These are phyloP conservation scores for Coemansia linderi DNA, from an alignment of 371 early-diverging fungal genomes.

Conservation along the genomic window DNA sequence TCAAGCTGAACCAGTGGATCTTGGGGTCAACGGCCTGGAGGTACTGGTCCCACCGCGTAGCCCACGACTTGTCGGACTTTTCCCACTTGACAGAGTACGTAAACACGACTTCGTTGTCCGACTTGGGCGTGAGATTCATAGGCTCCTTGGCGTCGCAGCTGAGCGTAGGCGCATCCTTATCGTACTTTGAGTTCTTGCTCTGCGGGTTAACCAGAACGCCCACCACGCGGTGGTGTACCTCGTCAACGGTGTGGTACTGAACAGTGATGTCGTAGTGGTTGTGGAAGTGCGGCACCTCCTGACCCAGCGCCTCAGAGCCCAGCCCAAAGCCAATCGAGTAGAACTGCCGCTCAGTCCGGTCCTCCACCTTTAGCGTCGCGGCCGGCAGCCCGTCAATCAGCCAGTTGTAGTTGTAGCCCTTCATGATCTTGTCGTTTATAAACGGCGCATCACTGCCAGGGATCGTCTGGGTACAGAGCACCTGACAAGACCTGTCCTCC, in stretches of 20 bases:
- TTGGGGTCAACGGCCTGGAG: constrained; percentile 81
- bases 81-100: constrained; percentile 89
- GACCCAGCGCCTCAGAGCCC: constrained; percentile 53
- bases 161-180: constrained; percentile 1
- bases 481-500: constrained; percentile 60
- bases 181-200: constrained; percentile 59
- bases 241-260: constrained; percentile 72
- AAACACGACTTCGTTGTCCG: constrained; percentile 65
- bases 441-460: constrained; percentile 75
- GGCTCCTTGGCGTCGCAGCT: constrained; percentile 55
- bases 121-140: constrained; percentile 59
- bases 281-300: constrained; percentile 60
- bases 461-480: constrained; percentile 68
- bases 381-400: constrained; percentile 94
- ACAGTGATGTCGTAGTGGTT: constrained; percentile 90
- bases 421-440: constrained; percentile 80
- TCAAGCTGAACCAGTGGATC: constrained; percentile 81
- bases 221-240: constrained; percentile 77
- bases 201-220: constrained; percentile 79
- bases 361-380: constrained; percentile 66
- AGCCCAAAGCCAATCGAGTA: constrained; percentile 82
- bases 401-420: constrained; percentile 80
- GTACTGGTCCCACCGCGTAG: constrained; percentile 94
- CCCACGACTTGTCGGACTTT: constrained; percentile 76
- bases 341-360: constrained; percentile 61